phyloP scores from a whole-genome alignment of 2,329 filamentous ascomycete genomes.

The Scleromitrula shiraiana region DNA sequence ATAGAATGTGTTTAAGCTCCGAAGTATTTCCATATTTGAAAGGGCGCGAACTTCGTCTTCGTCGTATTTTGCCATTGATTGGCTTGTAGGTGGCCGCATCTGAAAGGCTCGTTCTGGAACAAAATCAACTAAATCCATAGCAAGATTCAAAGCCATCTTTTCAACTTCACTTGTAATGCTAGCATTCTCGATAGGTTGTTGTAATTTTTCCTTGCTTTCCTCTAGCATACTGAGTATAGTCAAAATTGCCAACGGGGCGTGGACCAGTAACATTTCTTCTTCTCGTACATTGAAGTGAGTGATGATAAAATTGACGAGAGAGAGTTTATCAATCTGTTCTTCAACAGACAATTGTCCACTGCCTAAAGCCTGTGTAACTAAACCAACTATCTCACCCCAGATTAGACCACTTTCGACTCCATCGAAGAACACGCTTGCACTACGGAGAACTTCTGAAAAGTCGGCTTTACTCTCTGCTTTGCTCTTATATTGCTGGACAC shows the following conservation, averaged over 20 bases:
- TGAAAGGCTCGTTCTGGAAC: conserved; percentile 58
- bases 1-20: conserved; percentile 59
- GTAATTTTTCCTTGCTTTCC: conserved; percentile 38
- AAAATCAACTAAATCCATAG: conserved; percentile 51
- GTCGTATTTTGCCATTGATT: conserved; percentile 22
- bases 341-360: conserved; percentile 34
- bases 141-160: conserved; percentile 38
- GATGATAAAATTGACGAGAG: conserved; percentile 73
- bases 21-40: conserved; percentile 46
- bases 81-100: conserved; percentile 22
- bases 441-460: conserved; percentile 80
- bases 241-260: conserved; percentile 71
- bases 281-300: conserved; percentile 87
- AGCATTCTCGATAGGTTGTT: conserved; percentile 22
- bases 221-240: conserved; percentile 52
- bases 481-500: conserved; percentile 66
- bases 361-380: conserved; percentile 54
- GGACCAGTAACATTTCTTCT: conserved; percentile 87
- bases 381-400: conserved; percentile 70
- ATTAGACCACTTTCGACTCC: conserved; percentile 92
- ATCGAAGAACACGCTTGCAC: conserved; percentile 94
- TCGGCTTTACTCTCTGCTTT: conserved; percentile 57
- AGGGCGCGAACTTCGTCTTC: conserved; percentile 27
- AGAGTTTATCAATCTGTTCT: conserved; percentile 53
- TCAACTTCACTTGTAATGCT: conserved; percentile 19